Base-by-base conservation (phyloP, 345 rosid species). In the Iberis pinnata region DNA sequence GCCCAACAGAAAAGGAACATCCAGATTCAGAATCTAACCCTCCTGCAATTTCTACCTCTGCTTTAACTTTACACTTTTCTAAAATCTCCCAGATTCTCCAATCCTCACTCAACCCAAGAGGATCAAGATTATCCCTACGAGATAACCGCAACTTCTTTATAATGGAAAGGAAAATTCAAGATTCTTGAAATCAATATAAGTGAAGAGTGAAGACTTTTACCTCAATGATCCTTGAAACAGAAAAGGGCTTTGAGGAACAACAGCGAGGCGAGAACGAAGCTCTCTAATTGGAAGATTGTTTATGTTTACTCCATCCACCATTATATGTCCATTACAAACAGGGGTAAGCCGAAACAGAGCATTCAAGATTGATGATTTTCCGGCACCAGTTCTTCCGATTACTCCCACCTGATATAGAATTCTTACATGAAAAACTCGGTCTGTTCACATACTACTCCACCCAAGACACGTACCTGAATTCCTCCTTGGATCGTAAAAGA, bases 241-340 rank as follows among this genome's bases (percentile, higher is more conserved):
- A 72, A 84, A 89, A 25, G 98, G 94, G 64, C 77, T 86, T 52
- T 89, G 98, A 49, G 96, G 98, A 44, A 89, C 98, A 76, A 86
- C 79, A 55, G 87, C 74, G 12, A 89, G 67, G 61, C 61, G 73
- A 60, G 80, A 69, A 47, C 96, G 89, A 12, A 89, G 88, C 68
- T 89, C 87, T 82, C 89, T 75, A 54, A 82, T 67, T 5, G 87
- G 82, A 71, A 78, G 57, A 64, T 78, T 71, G 48, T 40, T 58
- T 73, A 89, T 82, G 68, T 80, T 66, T 20, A 79, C 49, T 33
- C 83, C 82, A 75, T 86, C 98, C 20, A 89, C 94, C 63, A 75
- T 51, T 70, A 89, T 75, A 61, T 58, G 59, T 43, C 96, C 98
- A 14, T 67, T 48, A 32, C 78, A 73, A 59, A 86, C 64, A 24